Conservation (phyloP, 1,139 yeast species). For the Diutina neorugosa region DNA sequence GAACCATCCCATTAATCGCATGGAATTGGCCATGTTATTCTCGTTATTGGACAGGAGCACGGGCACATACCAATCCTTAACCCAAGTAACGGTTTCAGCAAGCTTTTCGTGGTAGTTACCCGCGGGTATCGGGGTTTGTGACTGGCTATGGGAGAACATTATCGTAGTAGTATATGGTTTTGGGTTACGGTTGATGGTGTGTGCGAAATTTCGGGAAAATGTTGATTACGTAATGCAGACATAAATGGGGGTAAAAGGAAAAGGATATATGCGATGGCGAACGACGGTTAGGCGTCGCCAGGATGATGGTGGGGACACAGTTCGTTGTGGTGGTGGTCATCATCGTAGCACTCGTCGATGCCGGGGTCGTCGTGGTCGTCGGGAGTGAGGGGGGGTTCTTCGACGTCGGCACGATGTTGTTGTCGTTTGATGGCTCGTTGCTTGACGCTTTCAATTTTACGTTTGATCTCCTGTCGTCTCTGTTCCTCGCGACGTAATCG, state of each 20-base stretch:
- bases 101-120: slow-evolving; percentile 6
- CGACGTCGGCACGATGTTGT: not conserved
- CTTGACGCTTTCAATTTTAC: slow-evolving; percentile 25
- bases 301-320: not conserved
- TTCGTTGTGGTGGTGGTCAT: slow-evolving; percentile 1
- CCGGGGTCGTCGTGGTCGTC: not conserved
- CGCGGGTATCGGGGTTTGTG: slow-evolving; percentile 4
- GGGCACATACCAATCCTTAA: slow-evolving; percentile 30
- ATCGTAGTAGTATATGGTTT: not conserved
- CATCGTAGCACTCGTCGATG: not conserved
- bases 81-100: slow-evolving; percentile 25
- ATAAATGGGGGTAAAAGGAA: not conserved
- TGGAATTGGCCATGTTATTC: slow-evolving; percentile 11
- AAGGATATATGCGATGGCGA: not conserved
- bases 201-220: not conserved
- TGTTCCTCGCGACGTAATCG: slow-evolving; percentile 22
- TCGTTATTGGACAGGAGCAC: slow-evolving; percentile 9
- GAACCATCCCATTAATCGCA: slow-evolving; percentile 29
- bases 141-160: slow-evolving; percentile 3
- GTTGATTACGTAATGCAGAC: not conserved
- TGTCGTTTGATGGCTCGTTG: slow-evolving; percentile 20
- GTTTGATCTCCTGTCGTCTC: slow-evolving; percentile 21
- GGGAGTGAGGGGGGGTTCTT: not conserved
- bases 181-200: not conserved
- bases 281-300: not conserved